Evolutionary conservation across 805 yeast genomes (phyloP), one percentile per base, ranked within the genome.

Genomic region (Candida cerambycidarum): DNA sequence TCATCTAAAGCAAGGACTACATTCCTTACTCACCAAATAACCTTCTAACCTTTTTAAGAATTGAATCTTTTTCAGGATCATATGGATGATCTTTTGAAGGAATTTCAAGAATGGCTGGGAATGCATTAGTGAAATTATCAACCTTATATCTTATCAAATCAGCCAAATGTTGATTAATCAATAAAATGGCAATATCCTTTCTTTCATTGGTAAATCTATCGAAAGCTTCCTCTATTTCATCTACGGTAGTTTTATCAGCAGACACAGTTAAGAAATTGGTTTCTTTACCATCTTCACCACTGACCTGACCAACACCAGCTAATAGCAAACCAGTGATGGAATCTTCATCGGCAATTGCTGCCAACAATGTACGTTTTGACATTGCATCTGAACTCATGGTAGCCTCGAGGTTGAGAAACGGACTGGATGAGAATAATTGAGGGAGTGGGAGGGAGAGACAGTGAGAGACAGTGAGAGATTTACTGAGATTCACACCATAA

Each of bases 81-180:
- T 93, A 93, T 16, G 99, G 98, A 63, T 93, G 98, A 60, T 93
- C 99, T 71, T 93, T 93, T 12, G 97, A 89, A 19, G 99, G 99
- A 48, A 93, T 93, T 68, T 93, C 99, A 58, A 93, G 74, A 37
- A 93, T 80, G 2, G 99, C 97, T 7, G 99, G 99, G 67, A 93
- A 93, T 9, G 99, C 96, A 50, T 82, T 80, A 13, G 95, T 81
- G 67, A 78, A 93, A 37, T 79, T 75, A 57, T 93, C 99, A 35
- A 93, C 89, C 51, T 77, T 76, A 52, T 75, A 75, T 64, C 99
- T 78, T 44, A 93, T 92, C 54, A 80, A 76, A 57, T 93, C 98
- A 13, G 99, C 98, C 51, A 93, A 63, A 64, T 89, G 96, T 65
- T 93, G 99, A 63, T 92, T 93, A 63, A 93, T 90, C 59, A 93